Evolutionary conservation across 495 filamentous ascomycete species (phyloP).

Genomic region (Lentithecium fluviatile): DNA sequence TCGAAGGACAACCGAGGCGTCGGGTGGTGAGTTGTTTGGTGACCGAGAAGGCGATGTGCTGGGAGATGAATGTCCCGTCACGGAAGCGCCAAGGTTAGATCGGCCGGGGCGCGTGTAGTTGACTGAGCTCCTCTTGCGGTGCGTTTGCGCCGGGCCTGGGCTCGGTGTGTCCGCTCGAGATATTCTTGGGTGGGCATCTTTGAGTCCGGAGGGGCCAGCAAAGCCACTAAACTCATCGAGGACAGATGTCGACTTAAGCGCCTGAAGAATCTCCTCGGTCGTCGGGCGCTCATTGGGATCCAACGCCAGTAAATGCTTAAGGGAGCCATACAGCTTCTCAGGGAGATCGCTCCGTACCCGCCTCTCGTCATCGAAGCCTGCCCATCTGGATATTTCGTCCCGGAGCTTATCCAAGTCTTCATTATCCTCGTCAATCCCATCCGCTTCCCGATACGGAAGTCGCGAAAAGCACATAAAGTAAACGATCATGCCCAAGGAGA

Average conservation of each 20-base stretch:
- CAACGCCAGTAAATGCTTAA: constrained; percentile 76
- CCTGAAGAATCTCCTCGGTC: constrained; percentile 81
- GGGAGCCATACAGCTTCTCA: constrained; percentile 76
- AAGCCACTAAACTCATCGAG: constrained; percentile 51
- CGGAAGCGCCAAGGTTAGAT: constrained; percentile 31
- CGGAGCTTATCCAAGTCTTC: constrained; percentile 90
- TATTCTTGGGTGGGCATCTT: constrained; percentile 27
- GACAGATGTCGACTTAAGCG: constrained; percentile 69
- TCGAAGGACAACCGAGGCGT: constrained; percentile 34
- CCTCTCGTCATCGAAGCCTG: constrained; percentile 73
- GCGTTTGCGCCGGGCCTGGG: constrained; percentile 25
- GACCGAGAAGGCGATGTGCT: constrained; percentile 8
- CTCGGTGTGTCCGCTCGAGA: constrained; percentile 34
- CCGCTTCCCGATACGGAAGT: constrained; percentile 80
- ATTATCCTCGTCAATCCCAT: constrained; percentile 81
- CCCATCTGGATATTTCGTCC: constrained; percentile 82
- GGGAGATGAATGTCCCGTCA: constrained; percentile 13
- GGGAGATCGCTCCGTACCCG: constrained; percentile 78
- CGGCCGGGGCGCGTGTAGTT: constrained; percentile 28
- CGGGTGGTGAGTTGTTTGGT: not conserved
- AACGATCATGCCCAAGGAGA: constrained; percentile 95
- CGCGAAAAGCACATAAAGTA: constrained; percentile 95
- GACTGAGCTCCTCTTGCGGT: constrained; percentile 30
- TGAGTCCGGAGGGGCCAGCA: constrained; percentile 11
- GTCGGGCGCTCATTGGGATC: constrained; percentile 75